A percentile compares a stretch with the other conserved stretches of the same genome.
Conservation (phyloP, 2,329 filamentous ascomycete species). For the Colletotrichum neosansevieriae region DNA sequence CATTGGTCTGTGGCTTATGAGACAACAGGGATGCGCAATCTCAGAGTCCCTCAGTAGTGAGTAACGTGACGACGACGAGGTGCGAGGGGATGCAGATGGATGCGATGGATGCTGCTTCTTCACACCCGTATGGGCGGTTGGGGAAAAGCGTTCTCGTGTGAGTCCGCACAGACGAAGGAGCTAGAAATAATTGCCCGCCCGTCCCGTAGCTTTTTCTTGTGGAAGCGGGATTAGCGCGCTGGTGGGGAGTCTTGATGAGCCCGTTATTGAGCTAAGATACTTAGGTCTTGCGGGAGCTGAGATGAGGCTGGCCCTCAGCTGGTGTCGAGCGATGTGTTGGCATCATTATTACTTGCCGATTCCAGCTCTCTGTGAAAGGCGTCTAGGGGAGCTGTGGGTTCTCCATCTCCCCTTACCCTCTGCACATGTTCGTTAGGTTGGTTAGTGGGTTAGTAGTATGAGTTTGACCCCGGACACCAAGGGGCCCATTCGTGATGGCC, state of each 20-base stretch:
- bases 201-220: constrained; percentile 29
- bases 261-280: background rate
- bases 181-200: background rate
- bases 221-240: constrained; percentile 49
- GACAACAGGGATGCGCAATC: constrained; percentile 45
- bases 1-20: constrained; percentile 49
- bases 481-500: too few relatives aligned
- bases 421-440: constrained; percentile 3
- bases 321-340: constrained; percentile 25
- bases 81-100: constrained; percentile 43
- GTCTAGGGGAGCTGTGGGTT: background rate
- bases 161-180: constrained; percentile 19
- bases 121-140: constrained; percentile 29
- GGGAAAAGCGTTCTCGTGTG: background rate
- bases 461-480: too few relatives aligned
- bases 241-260: background rate
- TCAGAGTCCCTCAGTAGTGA: constrained; percentile 38
- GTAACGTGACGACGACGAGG: constrained; percentile 51
- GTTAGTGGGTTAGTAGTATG: too few relatives aligned
- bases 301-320: constrained; percentile 28
- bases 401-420: background rate
- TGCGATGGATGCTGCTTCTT: constrained; percentile 14
- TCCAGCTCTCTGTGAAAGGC: background rate
- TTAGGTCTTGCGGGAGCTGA: constrained; percentile 22
- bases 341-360: constrained; percentile 21